A percentile compares a stretch with the other conserved stretches of the same genome.
Evolutionary conservation across 139 green algal species (phyloP).

Genomic region (Tetratostichococcus sp.): DNA sequence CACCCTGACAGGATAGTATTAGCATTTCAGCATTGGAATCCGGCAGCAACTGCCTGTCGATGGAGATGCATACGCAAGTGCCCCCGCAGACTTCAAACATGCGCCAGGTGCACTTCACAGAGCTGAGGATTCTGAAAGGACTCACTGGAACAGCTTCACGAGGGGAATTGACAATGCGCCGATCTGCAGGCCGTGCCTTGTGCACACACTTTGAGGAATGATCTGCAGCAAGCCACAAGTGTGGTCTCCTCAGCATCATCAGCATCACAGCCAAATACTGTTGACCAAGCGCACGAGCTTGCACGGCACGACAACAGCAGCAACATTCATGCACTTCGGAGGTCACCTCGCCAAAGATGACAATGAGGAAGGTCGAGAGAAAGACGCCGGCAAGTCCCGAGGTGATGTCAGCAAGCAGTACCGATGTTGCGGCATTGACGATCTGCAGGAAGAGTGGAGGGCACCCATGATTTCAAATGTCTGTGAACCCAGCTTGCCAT

Average conservation of each 20-base stretch:
- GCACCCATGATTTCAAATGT: too few species aligned
- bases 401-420: constrained; percentile 43
- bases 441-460: constrained; percentile 5
- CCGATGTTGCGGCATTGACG: constrained; percentile 50
- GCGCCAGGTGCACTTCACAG: too few species aligned
- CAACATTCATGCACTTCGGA: too few species aligned
- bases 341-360: constrained; percentile 53
- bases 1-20: background rate
- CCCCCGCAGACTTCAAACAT: too few species aligned
- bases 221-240: background rate
- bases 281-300: background rate
- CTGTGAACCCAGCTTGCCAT: too few species aligned
- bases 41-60: too few species aligned
- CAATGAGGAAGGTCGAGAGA: constrained; percentile 41
- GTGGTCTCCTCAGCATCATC: background rate
- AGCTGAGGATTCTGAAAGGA: too few species aligned
- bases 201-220: constrained; percentile 47
- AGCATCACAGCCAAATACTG: background rate
- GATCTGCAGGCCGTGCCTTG: constrained; percentile 51
- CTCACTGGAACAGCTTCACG: constrained; percentile 33
- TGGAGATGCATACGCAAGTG: too few species aligned
- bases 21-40: too few species aligned
- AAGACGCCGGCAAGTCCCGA: constrained; percentile 35
- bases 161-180: constrained; percentile 41
- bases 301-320: too few species aligned